These are phyloP conservation scores for Asparagopsis taxiformis DNA, from an alignment of 31 red algal species.

Conservation along the genomic window DNA sequence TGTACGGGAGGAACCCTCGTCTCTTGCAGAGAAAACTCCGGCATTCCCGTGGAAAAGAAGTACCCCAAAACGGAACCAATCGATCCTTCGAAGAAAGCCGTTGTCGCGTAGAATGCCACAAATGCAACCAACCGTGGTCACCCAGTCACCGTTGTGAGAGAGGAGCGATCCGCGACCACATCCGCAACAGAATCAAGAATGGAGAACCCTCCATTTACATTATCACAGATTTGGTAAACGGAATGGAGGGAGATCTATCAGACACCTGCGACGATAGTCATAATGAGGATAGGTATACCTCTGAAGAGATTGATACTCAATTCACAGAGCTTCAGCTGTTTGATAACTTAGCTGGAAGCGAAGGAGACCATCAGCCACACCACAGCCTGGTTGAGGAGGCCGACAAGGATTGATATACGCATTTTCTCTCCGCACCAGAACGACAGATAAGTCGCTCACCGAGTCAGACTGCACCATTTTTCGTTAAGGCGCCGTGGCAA, in stretches of 20 bases:
- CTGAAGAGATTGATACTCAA: background rate
- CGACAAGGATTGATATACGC: constrained; percentile 4
- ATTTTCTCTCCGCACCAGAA: background rate
- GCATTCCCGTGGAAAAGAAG: no score
- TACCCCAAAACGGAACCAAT: background rate
- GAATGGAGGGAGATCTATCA: constrained; percentile 14
- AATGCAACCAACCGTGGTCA: background rate
- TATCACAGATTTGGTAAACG: constrained; percentile 4
- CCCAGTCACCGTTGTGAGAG: constrained; percentile 2
- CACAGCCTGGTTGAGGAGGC: background rate
- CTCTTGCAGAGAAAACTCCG: background rate
- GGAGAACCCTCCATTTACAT: constrained; percentile 6
- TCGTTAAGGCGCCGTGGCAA: no score
- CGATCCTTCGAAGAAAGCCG: background rate
- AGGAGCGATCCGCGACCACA: background rate
- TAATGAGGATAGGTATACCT: background rate
- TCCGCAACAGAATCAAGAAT: background rate
- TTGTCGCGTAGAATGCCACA: background rate
- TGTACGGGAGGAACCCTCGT: background rate
- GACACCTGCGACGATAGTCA: background rate
- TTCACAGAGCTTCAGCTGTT: background rate
- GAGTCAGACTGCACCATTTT: no score
- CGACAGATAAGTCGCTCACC: no score
- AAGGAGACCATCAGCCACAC: background rate
- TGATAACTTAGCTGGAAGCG: background rate